Base-by-base conservation (phyloP, 179 eudicot species). In the Carnegiea gigantea region DNA sequence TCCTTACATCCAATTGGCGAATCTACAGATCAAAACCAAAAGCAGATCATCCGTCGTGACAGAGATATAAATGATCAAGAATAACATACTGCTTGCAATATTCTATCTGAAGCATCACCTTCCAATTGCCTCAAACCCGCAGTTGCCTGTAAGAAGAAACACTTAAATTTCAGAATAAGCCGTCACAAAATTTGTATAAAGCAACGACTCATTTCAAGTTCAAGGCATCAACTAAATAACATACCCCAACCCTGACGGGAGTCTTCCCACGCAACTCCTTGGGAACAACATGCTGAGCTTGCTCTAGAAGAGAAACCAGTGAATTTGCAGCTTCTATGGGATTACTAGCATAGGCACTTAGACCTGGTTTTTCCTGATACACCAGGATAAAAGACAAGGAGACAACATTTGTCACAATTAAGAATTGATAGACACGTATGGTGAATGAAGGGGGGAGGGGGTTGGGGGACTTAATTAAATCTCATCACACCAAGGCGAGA, bases 101-200 rank as follows among this genome's bases (percentile, higher is more conserved):
- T 97, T 90, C 85, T 91, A 67, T 97, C 98, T 9, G 99, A 89
- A 17, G 95, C 84, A 86, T 95, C 98, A 64, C 95, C 98, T 78
- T 80, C 90, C 89, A 97, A 79, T 84, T 90, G 95, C 92, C 99
- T 92, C 82, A 97, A 86, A 79, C 99, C 99, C 82, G 99, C 99
- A 84, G 99, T 97, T 68, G 98, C 99, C 99, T 97, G 83, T 49
- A 82, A 33, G 75, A 44, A 8, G n/a, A 77, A 24, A 9, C 75
- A 9, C 38, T 48, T 60, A 43, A 40, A 26, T n/a, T 54, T 78
- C 13, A 51, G 40, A n/a, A n/a, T 11, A 26, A 49, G 57, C 44
- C 0, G 5, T 9, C 23, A 59, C 36, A 23, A 17, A 7, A 28
- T 12, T 36, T 53, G 15, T 48, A 51, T 3, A 8, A 5, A 67